These are phyloP conservation scores for Cryptococcus jaspeensis DNA, from an alignment of 1,284 basidiomycete species.

Conservation along the genomic window DNA sequence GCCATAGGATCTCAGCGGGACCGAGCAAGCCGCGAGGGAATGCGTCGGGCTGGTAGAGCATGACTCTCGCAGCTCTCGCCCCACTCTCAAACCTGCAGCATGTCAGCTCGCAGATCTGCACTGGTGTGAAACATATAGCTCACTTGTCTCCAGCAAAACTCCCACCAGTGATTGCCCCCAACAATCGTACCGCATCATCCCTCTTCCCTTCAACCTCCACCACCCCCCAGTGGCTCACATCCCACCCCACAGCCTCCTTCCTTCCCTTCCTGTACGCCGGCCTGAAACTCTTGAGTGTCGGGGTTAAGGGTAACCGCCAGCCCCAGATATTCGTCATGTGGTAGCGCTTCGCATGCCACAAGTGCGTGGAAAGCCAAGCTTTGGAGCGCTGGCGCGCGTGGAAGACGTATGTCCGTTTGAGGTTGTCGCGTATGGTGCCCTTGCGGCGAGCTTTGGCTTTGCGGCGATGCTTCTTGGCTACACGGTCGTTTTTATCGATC, in stretches of 20 bases:
- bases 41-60: conserved; percentile 42
- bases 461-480: conserved; percentile 56
- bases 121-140: conserved; percentile 6
- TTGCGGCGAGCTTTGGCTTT: conserved; percentile 36
- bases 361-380: conserved; percentile 85
- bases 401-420: conserved; percentile 38
- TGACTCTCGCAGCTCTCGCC: conserved; percentile 36
- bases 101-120: not conserved
- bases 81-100: conserved; percentile 61
- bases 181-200: conserved; percentile 56
- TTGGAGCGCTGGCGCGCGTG: conserved; percentile 58
- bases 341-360: conserved; percentile 94
- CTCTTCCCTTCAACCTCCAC: conserved; percentile 70
- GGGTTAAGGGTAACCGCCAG: conserved; percentile 75
- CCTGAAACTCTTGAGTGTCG: conserved; percentile 85
- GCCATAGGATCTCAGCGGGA: conserved; percentile 74
- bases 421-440: conserved; percentile 31
- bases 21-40: conserved; percentile 72
- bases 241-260: conserved; percentile 79
- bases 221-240: conserved; percentile 76
- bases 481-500: conserved; percentile 74
- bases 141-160: conserved; percentile 40
- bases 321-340: conserved; percentile 89
- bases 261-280: conserved; percentile 81
- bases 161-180: conserved; percentile 53